Evolutionary conservation across 2,329 filamentous ascomycete species (phyloP).

Genomic region (Chaetomium sp.): DNA sequence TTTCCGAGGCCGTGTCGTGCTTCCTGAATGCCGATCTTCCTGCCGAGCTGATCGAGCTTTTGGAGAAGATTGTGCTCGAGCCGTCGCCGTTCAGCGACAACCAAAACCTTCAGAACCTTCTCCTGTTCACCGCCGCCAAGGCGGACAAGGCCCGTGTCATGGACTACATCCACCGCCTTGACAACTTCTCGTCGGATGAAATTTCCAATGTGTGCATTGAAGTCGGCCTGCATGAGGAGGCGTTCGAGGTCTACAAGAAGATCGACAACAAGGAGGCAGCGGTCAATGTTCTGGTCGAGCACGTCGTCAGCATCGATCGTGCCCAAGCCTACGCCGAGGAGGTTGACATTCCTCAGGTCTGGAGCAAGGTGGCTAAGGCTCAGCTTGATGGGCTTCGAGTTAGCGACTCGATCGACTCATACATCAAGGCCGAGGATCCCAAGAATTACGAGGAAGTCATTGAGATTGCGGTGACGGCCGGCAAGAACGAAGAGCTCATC

Average conservation of each 20-base stretch:
- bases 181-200: constrained; percentile 84
- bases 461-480: constrained; percentile 87
- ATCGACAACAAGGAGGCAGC: constrained; percentile 81
- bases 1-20: constrained; percentile 86
- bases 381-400: constrained; percentile 94
- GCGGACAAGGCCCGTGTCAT: constrained; percentile 92
- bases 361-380: constrained; percentile 97
- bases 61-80: constrained; percentile 99
- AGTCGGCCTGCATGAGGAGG: constrained; percentile 91
- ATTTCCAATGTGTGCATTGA: constrained; percentile 91
- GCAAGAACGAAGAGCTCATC: constrained; percentile 96
- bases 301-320: constrained; percentile 96
- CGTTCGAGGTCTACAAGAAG: constrained; percentile 99
- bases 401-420: constrained; percentile 88
- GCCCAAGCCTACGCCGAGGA: constrained; percentile 93
- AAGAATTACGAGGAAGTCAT: constrained; percentile 95
- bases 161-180: constrained; percentile 90
- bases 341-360: constrained; percentile 89
- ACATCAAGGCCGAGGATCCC: constrained; percentile 90
- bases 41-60: constrained; percentile 87
- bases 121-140: constrained; percentile 94
- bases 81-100: constrained; percentile 99
- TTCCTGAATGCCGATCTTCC: constrained; percentile 90
- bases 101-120: constrained; percentile 87
- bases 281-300: constrained; percentile 86